Base-by-base conservation (phyloP, 2,329 filamentous ascomycete genomes). In the Elsinoe perseae region DNA sequence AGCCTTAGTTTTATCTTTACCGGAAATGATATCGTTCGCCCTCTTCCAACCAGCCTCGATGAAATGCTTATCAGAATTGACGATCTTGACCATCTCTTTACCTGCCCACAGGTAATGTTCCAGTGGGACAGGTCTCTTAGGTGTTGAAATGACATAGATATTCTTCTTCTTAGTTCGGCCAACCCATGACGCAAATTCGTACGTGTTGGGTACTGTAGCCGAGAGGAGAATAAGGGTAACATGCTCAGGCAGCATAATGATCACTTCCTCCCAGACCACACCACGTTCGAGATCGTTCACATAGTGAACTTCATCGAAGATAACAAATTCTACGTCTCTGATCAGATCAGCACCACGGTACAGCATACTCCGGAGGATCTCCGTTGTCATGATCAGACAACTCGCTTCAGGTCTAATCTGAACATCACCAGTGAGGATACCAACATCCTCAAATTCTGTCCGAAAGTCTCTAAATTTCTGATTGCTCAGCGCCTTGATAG, bases 181-280 rank as follows among this genome's bases (percentile, higher is more conserved):
- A 21, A 98, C 92, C 93, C 93, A 98, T 0, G 91, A 97, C 1
- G 93, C 93, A 65, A 98, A 98, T 68, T 98, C 93, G 61, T 96
- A 83, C 0, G 93, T 97, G 68, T 98, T 98, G 1, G 93, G 93
- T 0, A 98, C 93, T 0, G 93, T 98, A 0, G 93, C 93, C 3
- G 93, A 98, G 2, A 98, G 80, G 1, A 97, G 76, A 63, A 98
- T 98, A 20, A 98, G 79, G 1, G 93, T 95, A 36, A 98, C 89
- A 72, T 98, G 93, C 68, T 95, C 91, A 0, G 93, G 93, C 56
- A 98, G 79, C 93, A 98, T 97, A 66, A 98, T 98, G 66, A 98
- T 98, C 65, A 98, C 93, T 72, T 98, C 93, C 71, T 98, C 93
- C 93, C 93, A 98, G 0, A 98, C 93, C 4, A 98, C 93, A 66